These are phyloP conservation scores for Xylaria sp. DNA, from an alignment of 2,329 filamentous ascomycete genomes.

Conservation along the genomic window DNA sequence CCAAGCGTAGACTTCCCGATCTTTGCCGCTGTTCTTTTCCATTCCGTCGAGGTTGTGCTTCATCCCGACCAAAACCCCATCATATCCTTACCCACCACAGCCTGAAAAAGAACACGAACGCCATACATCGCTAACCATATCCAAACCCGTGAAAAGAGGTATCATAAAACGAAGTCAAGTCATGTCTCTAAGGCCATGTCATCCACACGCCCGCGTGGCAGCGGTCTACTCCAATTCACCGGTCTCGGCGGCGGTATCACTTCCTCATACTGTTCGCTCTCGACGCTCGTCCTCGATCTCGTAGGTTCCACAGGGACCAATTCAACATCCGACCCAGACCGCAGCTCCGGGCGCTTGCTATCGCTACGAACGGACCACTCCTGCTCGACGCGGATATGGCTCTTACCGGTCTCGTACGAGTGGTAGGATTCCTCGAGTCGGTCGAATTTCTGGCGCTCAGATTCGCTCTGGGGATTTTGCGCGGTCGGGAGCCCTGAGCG, in stretches of 20 bases:
- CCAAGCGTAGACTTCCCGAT: not conserved
- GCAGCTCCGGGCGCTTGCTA: not conserved
- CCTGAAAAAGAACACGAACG: conserved; percentile 1
- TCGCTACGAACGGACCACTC: conserved; percentile 19
- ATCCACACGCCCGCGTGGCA: conserved; percentile 7
- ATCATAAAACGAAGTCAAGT: not conserved
- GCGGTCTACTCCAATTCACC: conserved; percentile 27
- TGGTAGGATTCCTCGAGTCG: conserved; percentile 9
- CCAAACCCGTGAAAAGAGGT: not conserved
- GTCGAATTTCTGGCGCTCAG: conserved; percentile 22
- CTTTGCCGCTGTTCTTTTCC: not conserved
- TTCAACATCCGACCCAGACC: conserved; percentile 28
- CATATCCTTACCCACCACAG: not conserved
- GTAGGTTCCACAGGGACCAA: conserved; percentile 11
- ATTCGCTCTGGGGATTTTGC: not conserved
- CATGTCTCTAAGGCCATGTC: not conserved
- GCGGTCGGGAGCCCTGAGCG: conserved; percentile 7
- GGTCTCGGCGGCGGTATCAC: not conserved
- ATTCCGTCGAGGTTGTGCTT: not conserved
- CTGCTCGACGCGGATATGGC: not conserved
- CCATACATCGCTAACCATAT: conserved; percentile 1
- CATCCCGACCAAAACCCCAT: no score
- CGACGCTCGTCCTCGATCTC: not conserved
- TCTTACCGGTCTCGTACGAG: conserved; percentile 2
- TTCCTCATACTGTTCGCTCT: conserved; percentile 6